Conservation (phyloP, 2,329 filamentous ascomycete genomes). For the Phoma sp. region DNA sequence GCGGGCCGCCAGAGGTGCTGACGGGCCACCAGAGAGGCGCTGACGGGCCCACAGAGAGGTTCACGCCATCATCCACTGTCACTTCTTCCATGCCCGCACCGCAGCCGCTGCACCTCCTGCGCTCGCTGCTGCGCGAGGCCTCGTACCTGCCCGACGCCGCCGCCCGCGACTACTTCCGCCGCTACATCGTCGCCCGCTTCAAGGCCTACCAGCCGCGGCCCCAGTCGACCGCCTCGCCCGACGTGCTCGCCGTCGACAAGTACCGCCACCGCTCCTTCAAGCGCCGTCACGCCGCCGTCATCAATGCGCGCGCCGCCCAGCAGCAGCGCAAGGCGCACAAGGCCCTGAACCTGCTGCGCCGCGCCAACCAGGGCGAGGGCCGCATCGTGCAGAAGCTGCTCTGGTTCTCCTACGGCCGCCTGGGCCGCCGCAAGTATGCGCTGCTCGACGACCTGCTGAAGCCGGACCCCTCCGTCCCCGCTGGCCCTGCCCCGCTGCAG, state of each 20-base stretch:
- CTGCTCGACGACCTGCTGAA: slow-evolving; percentile 45
- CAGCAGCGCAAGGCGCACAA: slow-evolving; percentile 40
- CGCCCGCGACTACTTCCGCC: slow-evolving; percentile 59
- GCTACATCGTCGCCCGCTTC: slow-evolving; percentile 59
- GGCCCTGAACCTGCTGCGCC: slow-evolving; percentile 55
- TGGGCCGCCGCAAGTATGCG: slow-evolving; percentile 59
- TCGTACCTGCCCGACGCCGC: slow-evolving; percentile 67
- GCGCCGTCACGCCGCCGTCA: slow-evolving; percentile 29
- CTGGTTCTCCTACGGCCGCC: slow-evolving; percentile 64
- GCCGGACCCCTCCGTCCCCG: slow-evolving; percentile 26
- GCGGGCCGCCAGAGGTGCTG: neutral
- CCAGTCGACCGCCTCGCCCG: slow-evolving; percentile 27
- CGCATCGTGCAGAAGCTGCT: slow-evolving; percentile 61
- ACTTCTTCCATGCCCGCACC: neutral
- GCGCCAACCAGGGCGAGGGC: slow-evolving; percentile 65
- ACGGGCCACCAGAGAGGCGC: no score
- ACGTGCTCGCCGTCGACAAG: slow-evolving; percentile 26
- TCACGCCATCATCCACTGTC: no score
- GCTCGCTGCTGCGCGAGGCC: slow-evolving; percentile 65
- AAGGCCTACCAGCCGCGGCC: slow-evolving; percentile 50
- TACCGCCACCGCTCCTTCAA: slow-evolving; percentile 30
- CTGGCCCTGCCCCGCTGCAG: slow-evolving; percentile 38
- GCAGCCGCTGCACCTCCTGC: slow-evolving; percentile 57
- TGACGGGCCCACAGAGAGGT: no score
- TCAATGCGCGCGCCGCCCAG: slow-evolving; percentile 29